phyloP scores from a whole-genome alignment of 2,329 filamentous ascomycete genomes.

The Teratosphaeria epicoccoides region DNA sequence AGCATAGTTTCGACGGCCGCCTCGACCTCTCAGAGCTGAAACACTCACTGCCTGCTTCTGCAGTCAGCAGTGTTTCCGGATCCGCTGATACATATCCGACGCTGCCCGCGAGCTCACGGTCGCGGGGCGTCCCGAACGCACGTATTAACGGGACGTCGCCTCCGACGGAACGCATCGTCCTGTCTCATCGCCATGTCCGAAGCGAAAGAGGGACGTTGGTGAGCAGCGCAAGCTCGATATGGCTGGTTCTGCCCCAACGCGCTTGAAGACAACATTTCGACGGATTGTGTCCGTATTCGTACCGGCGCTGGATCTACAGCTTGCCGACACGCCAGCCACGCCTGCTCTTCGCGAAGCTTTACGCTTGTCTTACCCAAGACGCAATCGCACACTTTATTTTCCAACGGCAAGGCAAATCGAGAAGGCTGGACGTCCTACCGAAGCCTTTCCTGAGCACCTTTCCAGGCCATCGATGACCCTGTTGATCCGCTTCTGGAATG shows the following conservation, averaged over 20 bases:
- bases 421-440: neutral
- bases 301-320: too few relatives aligned
- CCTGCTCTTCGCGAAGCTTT: too few relatives aligned
- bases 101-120: too few relatives aligned
- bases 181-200: neutral
- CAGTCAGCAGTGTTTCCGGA: neutral
- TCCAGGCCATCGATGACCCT: neutral
- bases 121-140: too few relatives aligned
- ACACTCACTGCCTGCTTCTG: neutral
- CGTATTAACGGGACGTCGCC: neutral
- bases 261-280: too few relatives aligned
- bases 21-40: neutral
- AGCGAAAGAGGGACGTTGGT: too few relatives aligned
- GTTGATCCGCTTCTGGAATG: neutral
- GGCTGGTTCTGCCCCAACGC: neutral
- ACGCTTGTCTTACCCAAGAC: too few relatives aligned
- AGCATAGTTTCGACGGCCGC: neutral
- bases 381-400: neutral
- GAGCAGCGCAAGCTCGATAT: too few relatives aligned
- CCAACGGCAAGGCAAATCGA: neutral
- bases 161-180: neutral
- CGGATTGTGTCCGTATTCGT: neutral
- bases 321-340: too few relatives aligned
- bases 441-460: neutral
- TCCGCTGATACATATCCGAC: too few relatives aligned